Evolutionary conservation across 176 grass and related monocot genomes (phyloP).

Genomic region (Oryza nivara): DNA sequence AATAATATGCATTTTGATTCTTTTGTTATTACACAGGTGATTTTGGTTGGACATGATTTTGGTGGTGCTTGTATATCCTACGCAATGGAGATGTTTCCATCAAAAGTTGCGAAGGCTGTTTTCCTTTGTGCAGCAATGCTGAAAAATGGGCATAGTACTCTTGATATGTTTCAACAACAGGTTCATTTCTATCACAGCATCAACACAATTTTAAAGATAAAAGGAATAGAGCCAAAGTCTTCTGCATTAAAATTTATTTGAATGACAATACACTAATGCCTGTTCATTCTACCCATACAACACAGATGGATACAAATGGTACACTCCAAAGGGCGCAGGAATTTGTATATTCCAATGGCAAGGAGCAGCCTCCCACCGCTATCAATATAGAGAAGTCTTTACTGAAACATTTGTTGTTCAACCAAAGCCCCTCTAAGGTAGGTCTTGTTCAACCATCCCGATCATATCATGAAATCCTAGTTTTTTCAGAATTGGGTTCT

Average conservation of each 20-base stretch:
- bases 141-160: slow-evolving; percentile 64
- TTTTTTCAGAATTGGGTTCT: not conserved
- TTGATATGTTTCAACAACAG: slow-evolving; percentile 88
- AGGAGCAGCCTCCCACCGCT: slow-evolving; percentile 69
- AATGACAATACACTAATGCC: slow-evolving; percentile 29
- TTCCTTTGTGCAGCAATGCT: slow-evolving; percentile 91
- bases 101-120: slow-evolving; percentile 76
- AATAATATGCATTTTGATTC: slow-evolving; percentile 18
- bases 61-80: slow-evolving; percentile 90
- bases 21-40: slow-evolving; percentile 59
- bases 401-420: slow-evolving; percentile 81
- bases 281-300: not conserved
- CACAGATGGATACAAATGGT: slow-evolving; percentile 68
- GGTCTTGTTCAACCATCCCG: not conserved
- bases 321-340: slow-evolving; percentile 75
- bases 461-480: not conserved
- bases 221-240: not conserved
- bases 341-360: slow-evolving; percentile 90
- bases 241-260: not conserved
- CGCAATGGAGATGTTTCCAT: slow-evolving; percentile 82
- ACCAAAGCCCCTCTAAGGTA: slow-evolving; percentile 91
- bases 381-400: slow-evolving; percentile 69
- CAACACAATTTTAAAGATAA: not conserved
- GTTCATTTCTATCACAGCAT: slow-evolving; percentile 42
- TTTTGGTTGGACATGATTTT: slow-evolving; percentile 93